phyloP scores from a whole-genome alignment of 2,329 filamentous ascomycete species.

The Xylaria sp. region DNA sequence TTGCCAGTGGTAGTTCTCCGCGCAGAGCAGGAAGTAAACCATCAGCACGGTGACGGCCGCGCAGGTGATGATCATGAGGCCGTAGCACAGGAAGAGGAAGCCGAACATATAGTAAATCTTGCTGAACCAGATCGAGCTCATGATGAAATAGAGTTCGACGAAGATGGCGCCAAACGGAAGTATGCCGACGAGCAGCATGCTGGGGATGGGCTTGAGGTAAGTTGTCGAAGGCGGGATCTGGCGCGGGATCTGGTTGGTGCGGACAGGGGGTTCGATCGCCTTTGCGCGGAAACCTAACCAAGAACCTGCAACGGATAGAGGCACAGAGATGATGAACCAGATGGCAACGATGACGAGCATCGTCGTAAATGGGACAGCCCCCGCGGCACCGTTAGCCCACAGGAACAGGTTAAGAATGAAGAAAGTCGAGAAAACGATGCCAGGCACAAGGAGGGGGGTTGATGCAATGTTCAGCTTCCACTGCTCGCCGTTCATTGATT shows the following conservation, averaged over 20 bases:
- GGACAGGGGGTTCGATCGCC: conserved; percentile 80
- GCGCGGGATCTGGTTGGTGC: conserved; percentile 96
- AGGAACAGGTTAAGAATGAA: conserved; percentile 97
- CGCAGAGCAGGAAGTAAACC: conserved; percentile 95
- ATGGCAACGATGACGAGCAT: conserved; percentile 94
- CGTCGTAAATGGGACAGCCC: conserved; percentile 94
- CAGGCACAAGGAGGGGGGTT: conserved; percentile 87
- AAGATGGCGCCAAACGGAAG: conserved; percentile 97
- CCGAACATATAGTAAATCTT: conserved; percentile 99
- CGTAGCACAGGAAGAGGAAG: conserved; percentile 97
- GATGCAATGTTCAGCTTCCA: conserved; percentile 95
- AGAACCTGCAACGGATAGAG: conserved; percentile 87
- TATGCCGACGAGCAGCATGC: conserved; percentile 90
- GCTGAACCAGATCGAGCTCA: conserved; percentile 98
- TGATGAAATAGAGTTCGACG: conserved; percentile 98
- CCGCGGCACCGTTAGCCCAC: conserved; percentile 91
- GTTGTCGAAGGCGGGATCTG: conserved; percentile 88
- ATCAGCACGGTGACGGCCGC: conserved; percentile 92
- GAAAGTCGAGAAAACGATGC: conserved; percentile 85
- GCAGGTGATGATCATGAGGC: conserved; percentile 94
- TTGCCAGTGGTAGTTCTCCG: conserved; percentile 99
- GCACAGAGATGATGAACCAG: conserved; percentile 97
- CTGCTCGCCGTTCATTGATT: conserved; percentile 87
- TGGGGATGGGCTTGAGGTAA: conserved; percentile 87
- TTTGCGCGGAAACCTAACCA: conserved; percentile 89